Percentiles rank a stretch among this genome's conserved stretches.
These are phyloP conservation scores for Rhizopus stolonifer DNA, from an alignment of 371 early-diverging fungal genomes.

Conservation along the genomic window DNA sequence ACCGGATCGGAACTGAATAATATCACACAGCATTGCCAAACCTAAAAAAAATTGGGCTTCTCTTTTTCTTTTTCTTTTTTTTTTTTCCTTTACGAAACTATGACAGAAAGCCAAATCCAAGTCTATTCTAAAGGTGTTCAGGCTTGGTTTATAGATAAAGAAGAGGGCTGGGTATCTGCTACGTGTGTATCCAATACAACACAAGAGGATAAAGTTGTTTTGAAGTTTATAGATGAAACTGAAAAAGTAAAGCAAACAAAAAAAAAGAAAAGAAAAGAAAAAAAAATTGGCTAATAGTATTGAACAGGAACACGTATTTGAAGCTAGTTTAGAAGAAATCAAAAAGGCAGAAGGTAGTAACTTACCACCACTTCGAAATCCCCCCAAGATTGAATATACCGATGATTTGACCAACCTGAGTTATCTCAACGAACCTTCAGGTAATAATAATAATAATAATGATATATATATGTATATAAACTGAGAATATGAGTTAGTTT, in stretches of 20 bases:
- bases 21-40: background rate
- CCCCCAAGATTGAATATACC: slow-evolving; percentile 82
- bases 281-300: slow-evolving; percentile 21
- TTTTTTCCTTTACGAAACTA: background rate
- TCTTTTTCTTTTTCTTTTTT: background rate
- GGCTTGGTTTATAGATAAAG: slow-evolving; percentile 88
- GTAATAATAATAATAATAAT: too few species aligned
- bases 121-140: slow-evolving; percentile 68
- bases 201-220: slow-evolving; percentile 48
- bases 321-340: slow-evolving; percentile 70
- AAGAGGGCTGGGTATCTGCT: slow-evolving; percentile 85
- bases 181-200: slow-evolving; percentile 54
- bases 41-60: background rate
- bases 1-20: background rate
- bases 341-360: slow-evolving; percentile 58
- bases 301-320: slow-evolving; percentile 68
- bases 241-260: slow-evolving; percentile 37
- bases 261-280: background rate
- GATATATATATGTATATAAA: slow-evolving; percentile 3
- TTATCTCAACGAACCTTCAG: slow-evolving; percentile 88
- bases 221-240: slow-evolving; percentile 62
- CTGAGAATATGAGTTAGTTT: slow-evolving; percentile 50
- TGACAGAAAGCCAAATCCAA: slow-evolving; percentile 41
- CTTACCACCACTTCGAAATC: slow-evolving; percentile 89
- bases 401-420: slow-evolving; percentile 92